A percentile compares a stretch with the other conserved stretches of the same genome.
Evolutionary conservation across 257 asterid species (phyloP).

Genomic region (Misopates orontium): DNA sequence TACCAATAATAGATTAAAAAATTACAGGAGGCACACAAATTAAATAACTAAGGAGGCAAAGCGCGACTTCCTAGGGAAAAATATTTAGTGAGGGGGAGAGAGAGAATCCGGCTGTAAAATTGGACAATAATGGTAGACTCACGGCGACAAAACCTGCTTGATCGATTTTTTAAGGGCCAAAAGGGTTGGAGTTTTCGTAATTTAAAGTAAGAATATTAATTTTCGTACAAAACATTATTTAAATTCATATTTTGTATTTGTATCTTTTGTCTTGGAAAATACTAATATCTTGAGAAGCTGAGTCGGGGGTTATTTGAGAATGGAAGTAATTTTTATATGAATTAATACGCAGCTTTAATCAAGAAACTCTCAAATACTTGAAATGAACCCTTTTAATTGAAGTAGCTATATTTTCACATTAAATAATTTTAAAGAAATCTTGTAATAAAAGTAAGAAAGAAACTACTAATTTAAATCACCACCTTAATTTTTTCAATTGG

Average conservation of each 20-base stretch:
- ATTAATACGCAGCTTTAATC: too few species aligned
- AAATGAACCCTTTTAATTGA: too few species aligned
- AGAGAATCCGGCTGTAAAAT: conserved; percentile 66
- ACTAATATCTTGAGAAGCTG: too few species aligned
- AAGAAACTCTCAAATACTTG: too few species aligned
- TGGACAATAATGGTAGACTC: conserved; percentile 65
- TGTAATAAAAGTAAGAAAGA: too few species aligned
- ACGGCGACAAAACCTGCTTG: conserved; percentile 68
- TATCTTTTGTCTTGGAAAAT: not conserved
- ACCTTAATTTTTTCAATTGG: not conserved
- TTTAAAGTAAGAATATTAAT: too few species aligned
- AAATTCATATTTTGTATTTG: conserved; percentile 21
- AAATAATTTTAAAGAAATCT: too few species aligned
- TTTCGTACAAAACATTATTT: too few species aligned
- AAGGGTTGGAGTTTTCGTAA: too few species aligned
- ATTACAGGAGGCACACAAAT: conserved; percentile 20
- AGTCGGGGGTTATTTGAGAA: too few species aligned
- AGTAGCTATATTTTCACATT: too few species aligned
- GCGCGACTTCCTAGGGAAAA: conserved; percentile 40
- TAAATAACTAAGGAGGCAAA: conserved; percentile 21
- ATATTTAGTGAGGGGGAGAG: conserved; percentile 52
- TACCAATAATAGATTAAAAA: conserved; percentile 23
- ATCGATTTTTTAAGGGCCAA: conserved; percentile 71
- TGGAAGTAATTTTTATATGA: too few species aligned
- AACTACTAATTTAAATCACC: not conserved